These are phyloP conservation scores for Fusarium sp. DNA, from an alignment of 2,329 filamentous ascomycete species.

Conservation along the genomic window DNA sequence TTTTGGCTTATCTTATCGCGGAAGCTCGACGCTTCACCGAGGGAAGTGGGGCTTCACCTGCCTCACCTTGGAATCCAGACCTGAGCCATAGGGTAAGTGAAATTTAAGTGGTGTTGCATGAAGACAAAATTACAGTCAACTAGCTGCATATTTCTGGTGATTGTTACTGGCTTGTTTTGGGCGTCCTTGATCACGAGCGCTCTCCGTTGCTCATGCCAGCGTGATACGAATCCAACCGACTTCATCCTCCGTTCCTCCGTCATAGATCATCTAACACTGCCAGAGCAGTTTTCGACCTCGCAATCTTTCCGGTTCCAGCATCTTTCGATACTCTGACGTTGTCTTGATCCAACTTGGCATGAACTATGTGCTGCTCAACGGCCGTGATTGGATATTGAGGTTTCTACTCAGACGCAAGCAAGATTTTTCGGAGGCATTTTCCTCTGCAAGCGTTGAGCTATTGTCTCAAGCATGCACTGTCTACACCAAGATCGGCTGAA, in stretches of 20 bases:
- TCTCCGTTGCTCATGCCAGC: background rate
- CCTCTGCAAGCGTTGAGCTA: background rate
- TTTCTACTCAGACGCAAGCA: background rate
- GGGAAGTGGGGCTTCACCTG: constrained; percentile 10
- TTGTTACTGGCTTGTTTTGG: background rate
- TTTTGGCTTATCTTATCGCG: constrained; percentile 39
- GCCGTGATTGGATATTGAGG: background rate
- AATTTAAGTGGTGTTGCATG: background rate
- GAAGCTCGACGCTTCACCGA: constrained; percentile 37
- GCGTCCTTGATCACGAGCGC: background rate
- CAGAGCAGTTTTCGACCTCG: background rate
- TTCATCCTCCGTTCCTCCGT: background rate
- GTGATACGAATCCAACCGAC: background rate
- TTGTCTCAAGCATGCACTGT: background rate
- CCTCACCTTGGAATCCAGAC: background rate
- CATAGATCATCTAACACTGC: background rate
- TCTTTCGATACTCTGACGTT: background rate
- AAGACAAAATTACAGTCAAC: background rate
- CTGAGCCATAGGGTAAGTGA: background rate
- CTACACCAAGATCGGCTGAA: background rate
- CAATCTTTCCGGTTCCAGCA: background rate
- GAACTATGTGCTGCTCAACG: background rate
- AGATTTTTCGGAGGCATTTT: background rate
- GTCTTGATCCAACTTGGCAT: background rate
- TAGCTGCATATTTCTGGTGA: too few species aligned